Percentiles rank a stretch among this genome's conserved stretches.
Evolutionary conservation across 192 early-diverging fungal species (phyloP).

Genomic region (Mortierella hygrophila): DNA sequence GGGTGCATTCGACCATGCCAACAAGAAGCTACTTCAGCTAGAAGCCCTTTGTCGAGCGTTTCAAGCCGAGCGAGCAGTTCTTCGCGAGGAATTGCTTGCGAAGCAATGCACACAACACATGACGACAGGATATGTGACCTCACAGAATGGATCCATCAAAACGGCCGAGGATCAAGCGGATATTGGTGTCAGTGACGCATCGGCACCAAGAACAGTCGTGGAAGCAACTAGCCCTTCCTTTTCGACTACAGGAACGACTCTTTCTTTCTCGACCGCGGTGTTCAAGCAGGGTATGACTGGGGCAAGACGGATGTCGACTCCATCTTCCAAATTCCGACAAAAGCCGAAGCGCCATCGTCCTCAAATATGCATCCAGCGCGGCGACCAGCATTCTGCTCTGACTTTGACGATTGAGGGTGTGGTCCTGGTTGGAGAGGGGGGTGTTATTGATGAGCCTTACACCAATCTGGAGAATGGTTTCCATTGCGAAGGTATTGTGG

Average conservation of each 20-base stretch:
- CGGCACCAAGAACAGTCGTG: background rate
- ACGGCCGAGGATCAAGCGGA: background rate
- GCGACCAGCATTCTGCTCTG: background rate
- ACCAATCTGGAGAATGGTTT: constrained; percentile 1
- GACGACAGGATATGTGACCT: background rate
- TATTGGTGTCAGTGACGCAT: background rate
- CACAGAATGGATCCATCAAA: background rate
- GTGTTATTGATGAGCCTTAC: background rate
- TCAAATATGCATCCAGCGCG: constrained; percentile 5
- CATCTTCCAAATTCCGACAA: constrained; percentile 9
- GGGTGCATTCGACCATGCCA: constrained; percentile 60
- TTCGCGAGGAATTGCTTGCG: constrained; percentile 20
- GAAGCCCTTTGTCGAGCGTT: constrained; percentile 69
- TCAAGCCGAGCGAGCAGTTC: constrained; percentile 58
- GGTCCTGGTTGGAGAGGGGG: background rate
- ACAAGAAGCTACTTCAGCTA: constrained; percentile 62
- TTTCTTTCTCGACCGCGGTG: constrained; percentile 8
- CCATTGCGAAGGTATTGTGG: background rate
- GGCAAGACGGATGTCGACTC: constrained; percentile 1
- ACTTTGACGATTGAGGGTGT: background rate
- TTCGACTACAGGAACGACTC: background rate
- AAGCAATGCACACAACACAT: background rate
- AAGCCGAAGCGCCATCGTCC: constrained; percentile 26
- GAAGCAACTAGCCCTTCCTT: background rate
- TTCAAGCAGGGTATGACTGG: constrained; percentile 21